Evolutionary conservation across 371 early-diverging fungal species (phyloP), one percentile per base, ranked within the genome.

Genomic region (Mucor piriformis): DNA sequence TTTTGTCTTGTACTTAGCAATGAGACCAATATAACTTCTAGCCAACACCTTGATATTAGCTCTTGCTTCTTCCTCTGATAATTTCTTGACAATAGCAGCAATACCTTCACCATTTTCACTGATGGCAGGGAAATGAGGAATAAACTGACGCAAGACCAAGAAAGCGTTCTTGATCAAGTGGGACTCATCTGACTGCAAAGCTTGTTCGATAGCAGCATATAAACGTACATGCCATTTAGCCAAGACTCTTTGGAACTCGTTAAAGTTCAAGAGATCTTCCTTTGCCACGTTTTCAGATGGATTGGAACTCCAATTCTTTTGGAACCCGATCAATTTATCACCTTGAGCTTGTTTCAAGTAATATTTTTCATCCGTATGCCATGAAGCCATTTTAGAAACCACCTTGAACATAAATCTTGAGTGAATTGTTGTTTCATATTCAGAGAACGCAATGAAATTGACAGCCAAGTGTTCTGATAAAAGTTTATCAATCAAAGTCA

Each of bases 161-260:
- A 91, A 88, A 0, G 89, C 73, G 59, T 93, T 93, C 12, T 89
- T 85, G 59, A 89, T 86, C 54, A 84, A 82, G 63, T 88, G 84
- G 37, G 85, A 82, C 59, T 92, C 90, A 7, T 71, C 74, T 0
- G 88, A 88, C 15, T 76, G 73, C 7, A 93, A 63, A 16, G 86
- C 74, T 65, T 83, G 76, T 21, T 71, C 69, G 52, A 79, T 66
- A 0, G 59, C 66, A 13, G 60, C 13, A 48, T 74, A 82, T 8
- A 91, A 59, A 38, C 80, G 82, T 18, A 80, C 64, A 58, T 94
- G 92, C 93, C 93, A 94, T 59, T 91, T 93, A 66, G 83, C 79
- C 66, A 91, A 80, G 1, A 87, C 86, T 25, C 83, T 79, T 18
- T 88, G 78, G 68, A 92, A 94, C 8, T 89, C 89, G 10, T 83